These are phyloP conservation scores for Dothistroma pini DNA, from an alignment of 2,329 filamentous ascomycete genomes.

Conservation along the genomic window DNA sequence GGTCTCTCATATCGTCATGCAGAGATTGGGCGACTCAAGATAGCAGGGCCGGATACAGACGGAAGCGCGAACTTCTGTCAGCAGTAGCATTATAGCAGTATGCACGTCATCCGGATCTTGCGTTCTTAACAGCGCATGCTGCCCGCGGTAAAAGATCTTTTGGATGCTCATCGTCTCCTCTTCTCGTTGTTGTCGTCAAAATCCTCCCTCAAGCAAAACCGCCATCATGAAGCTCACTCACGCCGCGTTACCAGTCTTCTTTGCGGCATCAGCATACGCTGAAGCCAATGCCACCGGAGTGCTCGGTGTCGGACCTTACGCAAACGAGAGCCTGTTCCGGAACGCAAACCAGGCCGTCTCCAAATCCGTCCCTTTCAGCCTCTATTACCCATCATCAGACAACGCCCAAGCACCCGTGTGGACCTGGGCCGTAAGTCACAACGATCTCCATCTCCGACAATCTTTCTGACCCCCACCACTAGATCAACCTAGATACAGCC, in stretches of 20 bases:
- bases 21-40: background rate
- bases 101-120: background rate
- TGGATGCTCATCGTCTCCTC: background rate
- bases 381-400: conserved; percentile 4
- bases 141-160: background rate
- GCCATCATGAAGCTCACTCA: conserved; percentile 1
- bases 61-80: background rate
- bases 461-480: background rate
- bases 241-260: background rate
- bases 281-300: conserved; percentile 4
- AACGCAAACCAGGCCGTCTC: background rate
- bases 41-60: background rate
- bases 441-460: too few relatives aligned
- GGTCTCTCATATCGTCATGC: background rate
- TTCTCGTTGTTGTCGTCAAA: background rate
- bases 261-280: conserved; percentile 2
- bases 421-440: background rate
- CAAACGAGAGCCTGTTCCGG: conserved; percentile 1
- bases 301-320: conserved; percentile 4
- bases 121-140: background rate
- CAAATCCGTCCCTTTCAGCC: conserved; percentile 3
- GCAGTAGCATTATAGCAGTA: background rate
- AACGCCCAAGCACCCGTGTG: background rate
- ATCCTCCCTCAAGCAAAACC: background rate
- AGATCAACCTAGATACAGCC: conserved; percentile 3